These are phyloP conservation scores for Ascosphaera pollenicola DNA, from an alignment of 2,329 filamentous ascomycete genomes.

Conservation along the genomic window DNA sequence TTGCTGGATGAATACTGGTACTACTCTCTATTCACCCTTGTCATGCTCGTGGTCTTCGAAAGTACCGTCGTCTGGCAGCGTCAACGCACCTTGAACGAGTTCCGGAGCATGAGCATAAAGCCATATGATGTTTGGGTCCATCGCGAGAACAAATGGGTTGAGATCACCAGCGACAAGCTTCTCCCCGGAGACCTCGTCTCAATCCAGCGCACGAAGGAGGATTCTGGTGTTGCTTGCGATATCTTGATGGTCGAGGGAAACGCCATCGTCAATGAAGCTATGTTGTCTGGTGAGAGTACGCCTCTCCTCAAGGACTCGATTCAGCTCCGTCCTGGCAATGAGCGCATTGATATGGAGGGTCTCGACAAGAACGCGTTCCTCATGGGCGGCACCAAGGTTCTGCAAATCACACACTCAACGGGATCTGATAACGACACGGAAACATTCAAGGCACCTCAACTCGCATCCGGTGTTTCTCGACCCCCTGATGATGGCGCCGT, in stretches of 20 bases:
- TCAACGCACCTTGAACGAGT: constrained; percentile 85
- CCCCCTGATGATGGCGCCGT: constrained; percentile 86
- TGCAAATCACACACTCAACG: constrained; percentile 81
- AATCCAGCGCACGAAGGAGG: constrained; percentile 91
- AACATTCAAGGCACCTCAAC: constrained; percentile 41
- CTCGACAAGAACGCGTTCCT: constrained; percentile 94
- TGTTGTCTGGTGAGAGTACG: constrained; percentile 96
- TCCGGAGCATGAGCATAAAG: constrained; percentile 98
- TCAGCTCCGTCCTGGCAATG: constrained; percentile 67
- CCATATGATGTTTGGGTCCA: constrained; percentile 89
- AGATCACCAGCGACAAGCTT: constrained; percentile 75
- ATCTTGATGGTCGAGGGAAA: constrained; percentile 90
- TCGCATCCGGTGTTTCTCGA: constrained; percentile 54
- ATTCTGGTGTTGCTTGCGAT: constrained; percentile 89
- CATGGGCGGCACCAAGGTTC: constrained; percentile 90
- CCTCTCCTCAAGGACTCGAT: constrained; percentile 91
- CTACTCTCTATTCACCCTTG: constrained; percentile 94
- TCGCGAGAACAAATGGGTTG: constrained; percentile 66
- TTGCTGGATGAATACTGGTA: constrained; percentile 99
- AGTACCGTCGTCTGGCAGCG: constrained; percentile 99
- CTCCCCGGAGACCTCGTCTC: constrained; percentile 78
- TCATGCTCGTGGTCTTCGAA: constrained; percentile 90
- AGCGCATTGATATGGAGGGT: constrained; percentile 62
- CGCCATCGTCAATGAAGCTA: constrained; percentile 96
- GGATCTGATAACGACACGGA: constrained; percentile 40